phyloP scores from a whole-genome alignment of 2,329 filamentous ascomycete genomes.

The Paracamarosporium sp. region DNA sequence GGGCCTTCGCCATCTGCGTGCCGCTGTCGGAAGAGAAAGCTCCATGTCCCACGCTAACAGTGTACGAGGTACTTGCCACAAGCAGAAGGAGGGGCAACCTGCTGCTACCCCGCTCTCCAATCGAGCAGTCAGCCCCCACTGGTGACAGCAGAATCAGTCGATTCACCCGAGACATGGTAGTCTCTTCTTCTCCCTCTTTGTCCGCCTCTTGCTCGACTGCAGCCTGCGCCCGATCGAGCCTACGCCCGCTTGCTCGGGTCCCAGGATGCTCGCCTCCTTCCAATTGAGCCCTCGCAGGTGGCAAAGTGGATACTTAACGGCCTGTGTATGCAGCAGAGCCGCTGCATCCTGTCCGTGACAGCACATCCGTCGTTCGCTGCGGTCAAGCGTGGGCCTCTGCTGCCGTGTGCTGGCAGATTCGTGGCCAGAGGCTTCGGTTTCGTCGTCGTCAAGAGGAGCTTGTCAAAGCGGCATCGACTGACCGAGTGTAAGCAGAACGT shows the following conservation, averaged over 20 bases:
- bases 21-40: neutral
- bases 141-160: neutral
- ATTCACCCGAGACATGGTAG: neutral
- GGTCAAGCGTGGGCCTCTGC: neutral
- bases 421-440: neutral
- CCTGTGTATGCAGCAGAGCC: conserved; percentile 9
- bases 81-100: neutral
- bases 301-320: neutral
- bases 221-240: neutral
- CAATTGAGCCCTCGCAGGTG: conserved; percentile 13
- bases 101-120: conserved; percentile 11
- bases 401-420: neutral
- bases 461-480: neutral
- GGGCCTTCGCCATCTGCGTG: neutral
- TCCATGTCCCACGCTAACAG: no score
- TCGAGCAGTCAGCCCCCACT: conserved; percentile 3
- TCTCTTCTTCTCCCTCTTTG: neutral
- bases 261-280: conserved; percentile 10
- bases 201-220: neutral
- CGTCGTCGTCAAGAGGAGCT: neutral
- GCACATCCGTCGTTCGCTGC: conserved; percentile 20
- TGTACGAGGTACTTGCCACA: neutral
- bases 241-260: conserved; percentile 1
- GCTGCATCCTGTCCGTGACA: conserved; percentile 23
- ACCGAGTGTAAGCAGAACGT: neutral